Conservation (phyloP, 1,284 basidiomycete genomes). For the Leccinum angustisporum region DNA sequence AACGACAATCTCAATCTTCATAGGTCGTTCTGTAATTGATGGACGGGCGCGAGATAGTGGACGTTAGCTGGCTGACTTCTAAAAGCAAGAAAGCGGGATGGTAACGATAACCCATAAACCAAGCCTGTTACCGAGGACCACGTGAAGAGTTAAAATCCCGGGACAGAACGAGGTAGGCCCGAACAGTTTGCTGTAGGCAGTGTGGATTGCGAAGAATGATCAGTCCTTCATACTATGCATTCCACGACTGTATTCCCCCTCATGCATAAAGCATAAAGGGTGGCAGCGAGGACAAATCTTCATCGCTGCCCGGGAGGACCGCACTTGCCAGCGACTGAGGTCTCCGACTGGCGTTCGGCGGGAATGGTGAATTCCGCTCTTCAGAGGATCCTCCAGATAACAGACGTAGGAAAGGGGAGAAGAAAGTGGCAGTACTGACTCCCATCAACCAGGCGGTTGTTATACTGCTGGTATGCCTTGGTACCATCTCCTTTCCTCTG, state of each 20-base stretch:
- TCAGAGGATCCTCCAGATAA: slow-evolving; percentile 23
- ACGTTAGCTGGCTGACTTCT: slow-evolving; percentile 64
- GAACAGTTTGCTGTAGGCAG: slow-evolving; percentile 24
- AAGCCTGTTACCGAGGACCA: slow-evolving; percentile 42
- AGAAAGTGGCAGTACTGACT: slow-evolving; percentile 85
- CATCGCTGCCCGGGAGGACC: slow-evolving; percentile 15
- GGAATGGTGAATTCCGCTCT: slow-evolving; percentile 20
- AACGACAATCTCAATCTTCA: slow-evolving; percentile 97
- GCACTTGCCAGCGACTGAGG: slow-evolving; percentile 30
- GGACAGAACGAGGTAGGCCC: slow-evolving; percentile 31
- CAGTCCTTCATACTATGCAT: slow-evolving; percentile 25
- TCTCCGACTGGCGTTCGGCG: slow-evolving; percentile 26
- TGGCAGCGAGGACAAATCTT: slow-evolving; percentile 33
- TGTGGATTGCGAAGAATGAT: slow-evolving; percentile 28
- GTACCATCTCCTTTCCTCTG: slow-evolving; percentile 84
- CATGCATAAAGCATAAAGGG: slow-evolving; percentile 11
- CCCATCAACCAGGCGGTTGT: slow-evolving; percentile 99
- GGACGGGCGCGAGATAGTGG: slow-evolving; percentile 39
- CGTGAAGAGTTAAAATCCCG: slow-evolving; percentile 29
- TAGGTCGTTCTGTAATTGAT: slow-evolving; percentile 79
- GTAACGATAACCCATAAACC: slow-evolving; percentile 34
- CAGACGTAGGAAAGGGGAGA: slow-evolving; percentile 36
- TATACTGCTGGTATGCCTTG: slow-evolving; percentile 92
- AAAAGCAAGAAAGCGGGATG: slow-evolving; percentile 43
- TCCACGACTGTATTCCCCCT: slow-evolving; percentile 28